Base-by-base conservation (phyloP, 495 filamentous ascomycete species). In the Talaromyces borbonicus region DNA sequence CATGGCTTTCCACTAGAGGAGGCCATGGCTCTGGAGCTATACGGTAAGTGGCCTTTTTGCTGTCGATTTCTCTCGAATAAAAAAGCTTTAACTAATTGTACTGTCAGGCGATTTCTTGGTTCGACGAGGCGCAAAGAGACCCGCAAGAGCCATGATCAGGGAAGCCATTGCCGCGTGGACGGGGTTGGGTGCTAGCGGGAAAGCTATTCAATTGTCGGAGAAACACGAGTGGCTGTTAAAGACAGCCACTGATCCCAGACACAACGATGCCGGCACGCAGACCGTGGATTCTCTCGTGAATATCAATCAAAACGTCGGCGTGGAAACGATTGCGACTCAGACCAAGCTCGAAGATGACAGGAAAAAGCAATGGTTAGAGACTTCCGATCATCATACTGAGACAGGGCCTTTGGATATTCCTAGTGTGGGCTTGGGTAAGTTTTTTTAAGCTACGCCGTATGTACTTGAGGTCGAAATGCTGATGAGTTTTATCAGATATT, bases 1-100 rank as follows among this genome's bases (percentile, higher is more conserved):
- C 75, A 93, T 59, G 78, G 76, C 43, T 87, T 87, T 58, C 61
- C 77, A 8, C 72, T 93, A 32, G 89, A 94, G 51, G 84, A 94
- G 56, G 89, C 84, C 0, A 73, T 90, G 16, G 75, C 81, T 5
- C 81, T 84, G 54, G 88, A 93, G 62, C 59, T 93, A 29, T 69
- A 74, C 43, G 73, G 59, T 62, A 54, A 30, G 56, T 35, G 4
- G 26, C 16, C 5, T 3, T 14, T 24, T 48, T 3, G 22, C 5
- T 11, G 0, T 3, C 19, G 16, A 5, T 20, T 41, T 14, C 6
- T 5, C 29, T 49, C 23, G 31, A 30, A 12, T 7, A 12, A 30
- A 12, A 7, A 7, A 7, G 27, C 6, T 12, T 30, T 50, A 16
- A 47, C 40, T 29, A 16, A 46, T 15, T 2, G 4, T 35, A 5